Evolutionary conservation across 257 asterid genomes (phyloP).

Genomic region (Penstemon eatonii): DNA sequence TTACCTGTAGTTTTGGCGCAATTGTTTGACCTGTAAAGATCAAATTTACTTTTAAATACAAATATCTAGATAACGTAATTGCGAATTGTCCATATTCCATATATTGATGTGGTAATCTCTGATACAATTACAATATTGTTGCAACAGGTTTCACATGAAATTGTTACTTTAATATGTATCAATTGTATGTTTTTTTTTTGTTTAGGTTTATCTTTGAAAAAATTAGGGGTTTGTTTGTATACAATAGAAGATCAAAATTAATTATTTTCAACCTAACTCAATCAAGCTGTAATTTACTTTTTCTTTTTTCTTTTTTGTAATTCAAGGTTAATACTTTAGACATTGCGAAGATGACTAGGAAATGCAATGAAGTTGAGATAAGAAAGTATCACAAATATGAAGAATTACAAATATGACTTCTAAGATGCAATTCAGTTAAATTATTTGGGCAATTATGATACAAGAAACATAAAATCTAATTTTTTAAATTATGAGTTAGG

Average conservation of each 20-base stretch:
- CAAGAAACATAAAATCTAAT: background rate
- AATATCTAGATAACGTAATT: background rate
- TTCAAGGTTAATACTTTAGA: background rate
- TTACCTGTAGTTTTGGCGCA: background rate
- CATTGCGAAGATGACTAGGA: background rate
- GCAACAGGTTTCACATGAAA: background rate
- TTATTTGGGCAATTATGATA: background rate
- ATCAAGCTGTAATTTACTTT: background rate
- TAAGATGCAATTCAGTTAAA: background rate
- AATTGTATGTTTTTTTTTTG: background rate
- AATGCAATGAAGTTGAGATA: background rate
- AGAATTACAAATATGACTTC: too few relatives aligned
- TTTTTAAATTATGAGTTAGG: background rate
- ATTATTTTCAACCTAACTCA: background rate
- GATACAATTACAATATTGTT: background rate
- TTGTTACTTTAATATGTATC: background rate
- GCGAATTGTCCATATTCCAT: background rate
- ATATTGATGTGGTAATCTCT: background rate
- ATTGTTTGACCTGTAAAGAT: background rate
- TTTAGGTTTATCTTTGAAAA: background rate
- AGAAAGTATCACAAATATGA: background rate
- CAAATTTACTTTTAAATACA: background rate
- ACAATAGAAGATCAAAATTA: background rate
- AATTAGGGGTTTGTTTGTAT: background rate
- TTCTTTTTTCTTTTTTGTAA: background rate